phyloP scores from a whole-genome alignment of 345 rosid species.

The Ailanthus altissimus region DNA sequence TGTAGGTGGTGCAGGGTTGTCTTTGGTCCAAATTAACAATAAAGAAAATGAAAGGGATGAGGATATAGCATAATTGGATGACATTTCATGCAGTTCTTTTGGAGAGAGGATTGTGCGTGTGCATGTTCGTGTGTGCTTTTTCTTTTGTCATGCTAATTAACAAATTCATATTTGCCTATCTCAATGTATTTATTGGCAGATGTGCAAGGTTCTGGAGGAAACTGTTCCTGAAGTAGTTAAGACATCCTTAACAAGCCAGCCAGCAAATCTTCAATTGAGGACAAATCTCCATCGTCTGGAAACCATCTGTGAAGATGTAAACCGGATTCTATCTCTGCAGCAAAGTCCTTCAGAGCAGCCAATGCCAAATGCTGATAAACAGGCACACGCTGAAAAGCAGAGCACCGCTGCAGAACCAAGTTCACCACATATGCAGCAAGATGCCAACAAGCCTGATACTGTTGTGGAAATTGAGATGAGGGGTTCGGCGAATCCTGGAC shows the following conservation, averaged over 20 bases:
- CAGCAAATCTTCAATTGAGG: constrained; percentile 47
- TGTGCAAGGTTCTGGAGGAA: constrained; percentile 61
- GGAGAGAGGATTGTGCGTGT: not conserved
- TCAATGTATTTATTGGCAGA: constrained; percentile 40
- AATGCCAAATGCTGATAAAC: constrained; percentile 5
- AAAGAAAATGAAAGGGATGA: not conserved
- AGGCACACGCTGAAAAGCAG: constrained; percentile 20
- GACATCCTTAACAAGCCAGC: constrained; percentile 28
- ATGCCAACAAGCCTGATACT: constrained; percentile 13
- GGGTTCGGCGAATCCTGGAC: constrained; percentile 15
- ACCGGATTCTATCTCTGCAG: constrained; percentile 44
- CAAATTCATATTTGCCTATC: not conserved
- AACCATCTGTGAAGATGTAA: constrained; percentile 41
- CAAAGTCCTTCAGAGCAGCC: constrained; percentile 24
- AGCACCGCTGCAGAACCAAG: constrained; percentile 16
- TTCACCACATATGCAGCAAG: constrained; percentile 14
- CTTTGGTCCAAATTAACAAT: too few relatives aligned
- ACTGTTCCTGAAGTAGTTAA: constrained; percentile 48
- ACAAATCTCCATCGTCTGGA: constrained; percentile 56
- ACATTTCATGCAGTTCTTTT: not conserved
- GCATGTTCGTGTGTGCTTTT: not conserved
- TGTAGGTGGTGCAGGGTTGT: not conserved
- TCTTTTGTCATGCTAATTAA: not conserved
- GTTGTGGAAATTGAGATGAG: constrained; percentile 28
- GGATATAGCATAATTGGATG: not conserved